Percentiles rank a stretch among this genome's conserved stretches.
These are phyloP conservation scores for Paecilomyces fulvus DNA, from an alignment of 2,329 filamentous ascomycete genomes.

Conservation along the genomic window DNA sequence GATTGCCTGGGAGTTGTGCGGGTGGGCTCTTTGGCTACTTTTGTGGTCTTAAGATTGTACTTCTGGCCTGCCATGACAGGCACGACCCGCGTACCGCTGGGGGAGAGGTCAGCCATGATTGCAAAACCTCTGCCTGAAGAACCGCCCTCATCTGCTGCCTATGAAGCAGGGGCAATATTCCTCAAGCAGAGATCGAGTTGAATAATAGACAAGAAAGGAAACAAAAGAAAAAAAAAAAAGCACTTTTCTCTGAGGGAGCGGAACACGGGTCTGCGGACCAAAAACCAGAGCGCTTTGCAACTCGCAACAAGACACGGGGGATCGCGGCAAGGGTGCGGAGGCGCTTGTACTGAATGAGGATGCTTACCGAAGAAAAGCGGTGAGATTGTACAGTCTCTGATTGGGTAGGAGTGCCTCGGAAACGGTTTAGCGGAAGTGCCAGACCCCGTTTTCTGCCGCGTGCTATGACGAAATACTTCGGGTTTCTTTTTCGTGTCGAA, in stretches of 20 bases:
- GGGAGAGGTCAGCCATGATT: constrained; percentile 30
- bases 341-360: background rate
- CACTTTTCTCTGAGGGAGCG: constrained; percentile 4
- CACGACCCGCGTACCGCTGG: constrained; percentile 34
- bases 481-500: no score
- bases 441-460: background rate
- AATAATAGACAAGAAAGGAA: constrained; percentile 2
- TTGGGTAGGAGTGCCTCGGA: background rate
- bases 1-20: background rate
- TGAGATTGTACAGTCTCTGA: background rate
- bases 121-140: constrained; percentile 21
- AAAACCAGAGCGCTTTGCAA: constrained; percentile 4
- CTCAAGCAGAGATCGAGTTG: constrained; percentile 12
- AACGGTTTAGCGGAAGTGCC: background rate
- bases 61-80: constrained; percentile 27
- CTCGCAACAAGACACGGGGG: constrained; percentile 3
- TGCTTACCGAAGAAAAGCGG: constrained; percentile 7
- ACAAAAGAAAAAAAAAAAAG: constrained; percentile 4
- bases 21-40: constrained; percentile 3
- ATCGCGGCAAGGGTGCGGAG: constrained; percentile 1
- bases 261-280: constrained; percentile 8
- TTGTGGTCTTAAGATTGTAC: constrained; percentile 14
- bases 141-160: constrained; percentile 25
- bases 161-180: constrained; percentile 8
- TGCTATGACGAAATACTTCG: constrained; percentile 6